Conservation (phyloP, 192 early-diverging fungal genomes). For the Gryganskiella cystojenkinii region DNA sequence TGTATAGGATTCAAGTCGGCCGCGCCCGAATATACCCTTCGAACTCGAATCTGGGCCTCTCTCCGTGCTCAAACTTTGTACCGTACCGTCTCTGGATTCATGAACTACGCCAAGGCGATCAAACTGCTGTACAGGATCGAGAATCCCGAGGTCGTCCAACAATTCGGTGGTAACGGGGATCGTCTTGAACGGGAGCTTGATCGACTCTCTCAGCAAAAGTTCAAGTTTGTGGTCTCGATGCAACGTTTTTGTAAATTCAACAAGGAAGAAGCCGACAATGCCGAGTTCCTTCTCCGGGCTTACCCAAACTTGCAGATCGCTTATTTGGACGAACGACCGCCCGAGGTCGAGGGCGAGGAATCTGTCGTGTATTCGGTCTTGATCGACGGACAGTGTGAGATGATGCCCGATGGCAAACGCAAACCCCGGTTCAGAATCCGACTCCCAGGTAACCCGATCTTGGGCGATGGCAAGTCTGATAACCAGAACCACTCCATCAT, state of each 20-base stretch:
- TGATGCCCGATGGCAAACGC: slow-evolving; percentile 74
- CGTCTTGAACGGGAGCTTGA: slow-evolving; percentile 76
- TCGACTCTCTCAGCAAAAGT: slow-evolving; percentile 78
- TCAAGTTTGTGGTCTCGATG: slow-evolving; percentile 88
- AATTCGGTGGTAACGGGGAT: slow-evolving; percentile 72
- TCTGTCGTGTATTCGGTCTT: slow-evolving; percentile 69
- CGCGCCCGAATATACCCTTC: slow-evolving; percentile 82
- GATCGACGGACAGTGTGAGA: slow-evolving; percentile 82
- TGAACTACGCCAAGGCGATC: slow-evolving; percentile 90
- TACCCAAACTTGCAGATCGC: slow-evolving; percentile 86
- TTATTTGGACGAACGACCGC: slow-evolving; percentile 78
- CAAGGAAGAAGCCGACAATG: slow-evolving; percentile 78
- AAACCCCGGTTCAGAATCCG: slow-evolving; percentile 82
- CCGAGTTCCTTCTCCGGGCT: slow-evolving; percentile 77
- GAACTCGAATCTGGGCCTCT: slow-evolving; percentile 91
- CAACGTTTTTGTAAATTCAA: slow-evolving; percentile 85
- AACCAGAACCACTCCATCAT: slow-evolving; percentile 91
- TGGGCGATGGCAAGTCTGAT: slow-evolving; percentile 93
- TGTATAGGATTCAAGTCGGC: slow-evolving; percentile 85
- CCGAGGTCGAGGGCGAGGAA: slow-evolving; percentile 69
- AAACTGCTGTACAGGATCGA: slow-evolving; percentile 83
- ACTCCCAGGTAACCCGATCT: slow-evolving; percentile 85
- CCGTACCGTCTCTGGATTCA: slow-evolving; percentile 87
- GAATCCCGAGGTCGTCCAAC: slow-evolving; percentile 78
- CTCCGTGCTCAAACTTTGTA: slow-evolving; percentile 87